Evolutionary conservation across 331 rosid genomes (phyloP), one percentile per base, ranked within the genome.

Genomic region (Quercus phellos): DNA sequence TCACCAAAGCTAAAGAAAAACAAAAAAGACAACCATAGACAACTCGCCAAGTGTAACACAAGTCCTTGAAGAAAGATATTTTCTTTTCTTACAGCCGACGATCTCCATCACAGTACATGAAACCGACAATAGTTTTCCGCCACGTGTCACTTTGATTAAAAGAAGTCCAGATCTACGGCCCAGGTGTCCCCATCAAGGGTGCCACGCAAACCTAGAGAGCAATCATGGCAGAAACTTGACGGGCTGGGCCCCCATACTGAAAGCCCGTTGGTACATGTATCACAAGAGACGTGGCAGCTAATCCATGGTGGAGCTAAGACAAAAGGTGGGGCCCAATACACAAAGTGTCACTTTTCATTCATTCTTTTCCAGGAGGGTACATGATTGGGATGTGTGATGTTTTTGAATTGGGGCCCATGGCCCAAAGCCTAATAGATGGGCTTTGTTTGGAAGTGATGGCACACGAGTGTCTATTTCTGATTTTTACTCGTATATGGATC

Each of bases 361-460:
- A 55, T 19, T 27, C 70, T 13, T 21, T 61, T 78, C 71, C 74
- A 3, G 79, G 72, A 4, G 76, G 55, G 59, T n/a, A 27, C 78
- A 55, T 4, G 86, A 86, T 80, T 77, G 69, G 83, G 60, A 61
- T 64, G 88, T 11, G 67, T 16, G 67, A 19, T 18, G 29, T 22
- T 73, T 53, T 53, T 19, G 27, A 11, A 30, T 56, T 77, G 84
- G 92, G 85, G 88, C 92, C 84, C 22, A 29, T 2, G 3, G 68
- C 26, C 18, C 11, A 46, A 61, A 27, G 51, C 26, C 59, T 17
- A 0, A 12, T 27, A 67, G 6, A 75, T 79, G 84, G 84, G 82
- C 92, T 75, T 74, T 21, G 4, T 77, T 78, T 68, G 26, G 86
- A 17, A 73, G 43, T 21, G 22, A 30, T 46, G 63, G 53, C 18